Evolutionary conservation across 306 rosid species (phyloP).

Genomic region (Spatholobus suberectus): DNA sequence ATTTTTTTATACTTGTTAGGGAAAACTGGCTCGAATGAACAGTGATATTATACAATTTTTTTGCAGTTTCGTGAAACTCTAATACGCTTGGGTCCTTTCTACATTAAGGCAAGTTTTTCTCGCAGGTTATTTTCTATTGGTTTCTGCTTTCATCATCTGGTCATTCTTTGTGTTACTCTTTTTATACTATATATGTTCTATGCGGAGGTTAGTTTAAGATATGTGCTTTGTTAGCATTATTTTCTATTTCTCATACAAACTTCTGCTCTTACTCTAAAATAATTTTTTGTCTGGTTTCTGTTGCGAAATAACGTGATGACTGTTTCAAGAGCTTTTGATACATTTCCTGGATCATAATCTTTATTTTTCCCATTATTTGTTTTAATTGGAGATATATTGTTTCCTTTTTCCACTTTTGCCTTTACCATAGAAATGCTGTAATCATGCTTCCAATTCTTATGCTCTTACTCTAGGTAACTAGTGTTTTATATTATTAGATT

Average conservation of each 20-base stretch:
- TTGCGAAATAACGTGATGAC: slow-evolving; percentile 5
- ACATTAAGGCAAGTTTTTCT: slow-evolving; percentile 81
- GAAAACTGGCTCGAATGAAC: slow-evolving; percentile 43
- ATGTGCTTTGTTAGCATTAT: slow-evolving; percentile 11
- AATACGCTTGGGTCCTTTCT: slow-evolving; percentile 95
- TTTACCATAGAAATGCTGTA: slow-evolving; percentile 34
- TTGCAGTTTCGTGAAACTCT: slow-evolving; percentile 98
- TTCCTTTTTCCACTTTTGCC: slow-evolving; percentile 9
- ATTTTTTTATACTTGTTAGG: slow-evolving; percentile 38
- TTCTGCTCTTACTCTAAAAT: slow-evolving; percentile 3
- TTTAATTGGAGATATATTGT: slow-evolving; percentile 2
- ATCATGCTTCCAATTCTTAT: slow-evolving; percentile 8
- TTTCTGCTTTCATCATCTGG: slow-evolving; percentile 23
- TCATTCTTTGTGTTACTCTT: slow-evolving; percentile 30
- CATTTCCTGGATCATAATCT: background rate
- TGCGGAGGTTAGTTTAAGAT: slow-evolving; percentile 35
- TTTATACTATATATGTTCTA: background rate
- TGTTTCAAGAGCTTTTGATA: background rate
- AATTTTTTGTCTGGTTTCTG: background rate
- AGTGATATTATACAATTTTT: slow-evolving; percentile 46
- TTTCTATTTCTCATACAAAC: slow-evolving; percentile 33
- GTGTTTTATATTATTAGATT: slow-evolving; percentile 4
- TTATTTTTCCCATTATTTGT: slow-evolving; percentile 2
- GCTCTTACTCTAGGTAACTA: background rate
- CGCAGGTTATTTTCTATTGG: slow-evolving; percentile 31